Evolutionary conservation across 371 early-diverging fungal species (phyloP).

Genomic region (Vairimorpha ceranae): DNA sequence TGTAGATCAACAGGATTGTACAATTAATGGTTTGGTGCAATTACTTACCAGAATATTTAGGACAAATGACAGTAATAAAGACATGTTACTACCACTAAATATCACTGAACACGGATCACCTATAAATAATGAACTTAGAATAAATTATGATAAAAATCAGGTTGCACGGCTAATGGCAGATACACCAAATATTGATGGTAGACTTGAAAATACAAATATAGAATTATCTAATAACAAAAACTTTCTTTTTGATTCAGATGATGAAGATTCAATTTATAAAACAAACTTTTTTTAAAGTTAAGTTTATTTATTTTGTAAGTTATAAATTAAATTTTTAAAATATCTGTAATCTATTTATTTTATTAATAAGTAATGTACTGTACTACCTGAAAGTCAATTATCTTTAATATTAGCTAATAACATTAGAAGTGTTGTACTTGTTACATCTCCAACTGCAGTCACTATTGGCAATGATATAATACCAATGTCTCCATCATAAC

Average conservation of each 20-base stretch:
- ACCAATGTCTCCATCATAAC: constrained; percentile 21
- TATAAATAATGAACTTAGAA: too few species aligned
- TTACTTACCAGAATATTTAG: constrained; percentile 57
- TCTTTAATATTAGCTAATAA: too few species aligned
- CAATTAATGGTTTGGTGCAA: constrained; percentile 58
- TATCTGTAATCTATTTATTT: background rate
- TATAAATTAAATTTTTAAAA: background rate
- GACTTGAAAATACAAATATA: too few species aligned
- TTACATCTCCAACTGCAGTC: constrained; percentile 42
- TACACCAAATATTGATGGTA: too few species aligned
- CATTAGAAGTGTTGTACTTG: constrained; percentile 21
- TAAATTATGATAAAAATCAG: too few species aligned
- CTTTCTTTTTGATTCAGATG: background rate
- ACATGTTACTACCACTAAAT: too few species aligned
- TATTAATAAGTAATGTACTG: background rate
- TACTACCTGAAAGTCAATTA: too few species aligned
- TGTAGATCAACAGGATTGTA: constrained; percentile 60
- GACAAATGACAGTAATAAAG: background rate
- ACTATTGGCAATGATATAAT: constrained; percentile 49
- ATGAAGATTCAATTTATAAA: background rate
- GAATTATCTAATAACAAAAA: too few species aligned
- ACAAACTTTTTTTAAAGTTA: background rate
- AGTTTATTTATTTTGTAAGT: background rate
- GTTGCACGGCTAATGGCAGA: too few species aligned
- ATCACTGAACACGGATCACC: too few species aligned